A percentile compares a stretch with the other conserved stretches of the same genome.
Conservation (phyloP, 2,329 filamentous ascomycete species). For the Xylaria sp. region DNA sequence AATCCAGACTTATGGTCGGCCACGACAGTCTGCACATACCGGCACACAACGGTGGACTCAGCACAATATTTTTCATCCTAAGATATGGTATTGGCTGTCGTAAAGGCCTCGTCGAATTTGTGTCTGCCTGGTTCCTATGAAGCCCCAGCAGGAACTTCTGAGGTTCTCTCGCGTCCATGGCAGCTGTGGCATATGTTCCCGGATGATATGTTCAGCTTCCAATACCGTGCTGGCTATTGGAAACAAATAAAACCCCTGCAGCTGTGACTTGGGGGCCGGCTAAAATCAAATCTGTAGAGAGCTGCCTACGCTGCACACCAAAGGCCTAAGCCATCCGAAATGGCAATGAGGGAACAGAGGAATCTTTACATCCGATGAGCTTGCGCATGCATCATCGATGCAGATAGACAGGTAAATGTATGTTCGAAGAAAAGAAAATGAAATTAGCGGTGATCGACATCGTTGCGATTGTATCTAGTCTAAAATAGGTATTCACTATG, state of each 20-base stretch:
- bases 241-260: conserved; percentile 17
- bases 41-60: conserved; percentile 38
- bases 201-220: conserved; percentile 26
- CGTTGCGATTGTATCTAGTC: conserved; percentile 24
- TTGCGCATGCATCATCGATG: conserved; percentile 16
- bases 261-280: conserved; percentile 16
- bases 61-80: conserved; percentile 30
- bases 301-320: conserved; percentile 12
- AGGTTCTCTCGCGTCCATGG: not conserved
- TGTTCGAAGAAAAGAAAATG: conserved; percentile 14
- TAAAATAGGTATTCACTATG: conserved; percentile 31
- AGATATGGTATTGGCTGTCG: conserved; percentile 14
- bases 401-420: conserved; percentile 8
- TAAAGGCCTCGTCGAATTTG: conserved; percentile 20
- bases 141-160: not conserved
- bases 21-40: conserved; percentile 33
- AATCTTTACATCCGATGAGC: conserved; percentile 23
- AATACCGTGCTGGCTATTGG: conserved; percentile 5
- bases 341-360: conserved; percentile 14
- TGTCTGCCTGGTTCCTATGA: conserved; percentile 28
- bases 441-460: conserved; percentile 29
- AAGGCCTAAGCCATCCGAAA: conserved; percentile 9
- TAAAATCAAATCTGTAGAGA: conserved; percentile 25
- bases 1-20: conserved; percentile 28
- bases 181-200: conserved; percentile 6